Evolutionary conservation across 805 yeast genomes (phyloP), one percentile per base, ranked within the genome.

Genomic region (Lachancea sp.): DNA sequence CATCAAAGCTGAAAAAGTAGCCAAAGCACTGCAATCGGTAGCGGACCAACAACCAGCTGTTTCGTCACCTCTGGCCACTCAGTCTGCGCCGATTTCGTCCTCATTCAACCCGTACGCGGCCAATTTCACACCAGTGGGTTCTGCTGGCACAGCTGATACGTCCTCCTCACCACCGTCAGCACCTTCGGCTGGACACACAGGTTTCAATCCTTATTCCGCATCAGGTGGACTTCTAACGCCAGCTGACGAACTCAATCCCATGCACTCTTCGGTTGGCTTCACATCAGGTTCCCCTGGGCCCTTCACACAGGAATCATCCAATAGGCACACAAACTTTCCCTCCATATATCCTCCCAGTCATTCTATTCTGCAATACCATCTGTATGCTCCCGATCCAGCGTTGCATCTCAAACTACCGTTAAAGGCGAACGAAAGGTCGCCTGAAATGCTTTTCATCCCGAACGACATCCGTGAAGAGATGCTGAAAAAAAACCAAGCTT

Each of bases 341-440:
- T 47, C 57, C 4, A 49, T 66, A 15, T 67, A 71, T 25, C 70
- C 73, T 25, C 72, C 70, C 36, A 55, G 71, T 7, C 65, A 63
- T 33, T 66, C 65, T 33, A 53, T 63, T 52, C 68, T 86, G 36
- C 88, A 88, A 57, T 85, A 86, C 60, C 96, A 90, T 65, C 66
- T 88, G 33, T 90, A 91, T 65, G 93, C 96, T 0, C 97, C 97
- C 2, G 75, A 79, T 26, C 91, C 96, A 9, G 87, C 90, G 2
- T 90, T 89, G 8, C 81, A 82, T 57, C 62, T 81, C 39, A 71
- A 73, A 34, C 63, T 76, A 9, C 79, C 81, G 12, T 67, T 85
- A 49, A 73, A 75, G 40, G 78, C 86, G 1, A 80, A 89, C 59
- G 90, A 89, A 65, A 75, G 88, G 36, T 79, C 78, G 27, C 77